Evolutionary conservation across 768 basidiomycete genomes (phyloP).

Genomic region (Kwoniella europaea): DNA sequence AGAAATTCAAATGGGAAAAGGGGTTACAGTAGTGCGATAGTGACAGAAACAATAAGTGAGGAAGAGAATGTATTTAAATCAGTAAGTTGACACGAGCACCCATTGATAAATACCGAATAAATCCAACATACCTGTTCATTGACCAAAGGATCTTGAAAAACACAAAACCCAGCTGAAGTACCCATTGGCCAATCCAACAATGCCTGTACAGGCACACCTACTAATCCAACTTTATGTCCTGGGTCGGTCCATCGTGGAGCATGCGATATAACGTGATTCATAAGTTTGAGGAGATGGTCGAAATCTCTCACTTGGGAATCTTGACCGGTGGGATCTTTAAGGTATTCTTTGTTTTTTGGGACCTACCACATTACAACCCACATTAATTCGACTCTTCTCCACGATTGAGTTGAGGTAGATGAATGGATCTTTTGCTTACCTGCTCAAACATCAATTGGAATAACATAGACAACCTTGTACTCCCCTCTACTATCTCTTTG

Average conservation of each 20-base stretch:
- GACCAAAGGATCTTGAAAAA: slow-evolving; percentile 61
- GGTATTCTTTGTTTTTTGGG: slow-evolving; percentile 51
- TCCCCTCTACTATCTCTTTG: slow-evolving; percentile 53
- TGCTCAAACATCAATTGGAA: slow-evolving; percentile 57
- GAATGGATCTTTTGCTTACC: slow-evolving; percentile 28
- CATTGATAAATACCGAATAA: too few species aligned
- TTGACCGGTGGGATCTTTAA: slow-evolving; percentile 50
- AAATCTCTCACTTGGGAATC: slow-evolving; percentile 60
- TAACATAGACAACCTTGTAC: slow-evolving; percentile 56
- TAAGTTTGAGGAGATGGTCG: slow-evolving; percentile 59
- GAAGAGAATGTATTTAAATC: too few species aligned
- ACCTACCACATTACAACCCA: slow-evolving; percentile 25
- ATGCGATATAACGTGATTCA: slow-evolving; percentile 62
- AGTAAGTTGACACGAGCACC: too few species aligned
- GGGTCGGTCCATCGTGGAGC: slow-evolving; percentile 61
- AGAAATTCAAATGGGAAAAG: too few species aligned
- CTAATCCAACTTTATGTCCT: slow-evolving; percentile 57
- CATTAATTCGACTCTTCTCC: too few species aligned
- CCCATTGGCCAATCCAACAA: slow-evolving; percentile 63
- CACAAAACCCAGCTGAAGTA: slow-evolving; percentile 57
- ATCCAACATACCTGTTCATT: slow-evolving; percentile 58
- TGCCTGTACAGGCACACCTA: slow-evolving; percentile 64
- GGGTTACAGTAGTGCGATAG: too few species aligned
- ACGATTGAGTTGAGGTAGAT: not conserved
- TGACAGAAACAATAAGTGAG: too few species aligned